These are phyloP conservation scores for Hippophae gyantsensis DNA, from an alignment of 306 rosid genomes.

Conservation along the genomic window DNA sequence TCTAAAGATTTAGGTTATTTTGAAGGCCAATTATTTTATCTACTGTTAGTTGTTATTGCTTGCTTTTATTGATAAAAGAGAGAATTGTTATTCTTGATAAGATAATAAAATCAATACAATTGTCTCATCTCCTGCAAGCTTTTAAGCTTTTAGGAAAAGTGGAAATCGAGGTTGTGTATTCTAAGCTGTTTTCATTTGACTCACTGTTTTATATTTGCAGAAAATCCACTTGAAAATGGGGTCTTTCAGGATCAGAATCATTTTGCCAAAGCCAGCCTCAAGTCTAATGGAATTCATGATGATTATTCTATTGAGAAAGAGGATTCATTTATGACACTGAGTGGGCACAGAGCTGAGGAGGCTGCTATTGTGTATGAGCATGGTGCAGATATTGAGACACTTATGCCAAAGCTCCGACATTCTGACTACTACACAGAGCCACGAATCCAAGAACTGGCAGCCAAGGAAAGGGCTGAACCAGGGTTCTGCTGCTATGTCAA, in stretches of 20 bases:
- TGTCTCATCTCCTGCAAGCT: not conserved
- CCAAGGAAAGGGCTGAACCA: constrained; percentile 93
- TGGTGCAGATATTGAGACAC: constrained; percentile 91
- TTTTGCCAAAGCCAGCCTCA: constrained; percentile 32
- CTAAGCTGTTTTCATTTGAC: not conserved
- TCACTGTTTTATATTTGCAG: constrained; percentile 25
- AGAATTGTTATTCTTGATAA: no score
- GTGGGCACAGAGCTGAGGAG: constrained; percentile 96
- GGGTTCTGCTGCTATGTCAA: constrained; percentile 79
- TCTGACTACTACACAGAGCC: constrained; percentile 92
- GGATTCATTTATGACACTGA: constrained; percentile 59
- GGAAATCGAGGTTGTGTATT: not conserved
- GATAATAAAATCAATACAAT: no score
- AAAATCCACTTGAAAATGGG: constrained; percentile 43
- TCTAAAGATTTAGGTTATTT: no score
- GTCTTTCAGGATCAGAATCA: constrained; percentile 35
- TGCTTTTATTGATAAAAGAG: no score
- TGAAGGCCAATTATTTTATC: no score
- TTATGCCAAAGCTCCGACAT: constrained; percentile 87
- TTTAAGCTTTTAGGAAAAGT: not conserved
- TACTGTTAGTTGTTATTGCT: no score
- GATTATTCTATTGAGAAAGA: constrained; percentile 52
- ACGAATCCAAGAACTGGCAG: constrained; percentile 81
- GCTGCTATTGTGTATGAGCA: constrained; percentile 97
- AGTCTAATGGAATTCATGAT: constrained; percentile 48